Base-by-base conservation (phyloP, 73 alveolate genomes). In the Paramecium tetraurelia region DNA sequence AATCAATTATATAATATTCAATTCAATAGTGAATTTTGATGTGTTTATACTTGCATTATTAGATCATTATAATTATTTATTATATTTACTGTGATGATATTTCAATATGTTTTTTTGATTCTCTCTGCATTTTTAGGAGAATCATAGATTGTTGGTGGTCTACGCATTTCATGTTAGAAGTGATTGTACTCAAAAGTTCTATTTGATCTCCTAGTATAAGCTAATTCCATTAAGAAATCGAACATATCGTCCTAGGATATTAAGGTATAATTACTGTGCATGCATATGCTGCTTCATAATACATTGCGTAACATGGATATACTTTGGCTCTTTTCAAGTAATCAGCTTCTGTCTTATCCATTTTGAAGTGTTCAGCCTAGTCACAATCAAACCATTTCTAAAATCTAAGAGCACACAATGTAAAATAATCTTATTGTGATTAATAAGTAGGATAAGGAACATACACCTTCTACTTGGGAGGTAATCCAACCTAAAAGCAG, bases 221-320 rank as follows among this genome's bases (percentile, higher is more conserved):
- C 94, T 88, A 89, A 89, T 53, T 89, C 94, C 94, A 89, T 89
- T 58, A 89, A 89, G 85, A 89, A 89, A 48, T 89, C 94, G 16
- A 89, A 89, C 94, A 89, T 89, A 46, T 89, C 94, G 71, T 89
- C 94, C 88, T 89, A 80, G 22, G 20, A n/a, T 22, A 20, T 1
- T 14, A 22, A 22, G 1, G 8, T 80, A 3, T 14, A 1, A 12
- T 48, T 80, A 80, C 90, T 40, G 90, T 80, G 94, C 94, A 89
- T 38, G 94, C 89, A 71, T 89, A 89, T n/a, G 71, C 72, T 24
- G 94, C 94, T 71, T 89, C 94, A 46, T 89, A 89, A 70, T 27
- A 89, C 84, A 70, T 63, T 22, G 85, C 76, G 46, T 89, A 89
- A 75, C 94, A 89, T 24, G 94, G 94, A 70, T 89, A 89, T 46